These are phyloP conservation scores for Pterulicium gracile DNA, from an alignment of 1,284 basidiomycete species.

Conservation along the genomic window DNA sequence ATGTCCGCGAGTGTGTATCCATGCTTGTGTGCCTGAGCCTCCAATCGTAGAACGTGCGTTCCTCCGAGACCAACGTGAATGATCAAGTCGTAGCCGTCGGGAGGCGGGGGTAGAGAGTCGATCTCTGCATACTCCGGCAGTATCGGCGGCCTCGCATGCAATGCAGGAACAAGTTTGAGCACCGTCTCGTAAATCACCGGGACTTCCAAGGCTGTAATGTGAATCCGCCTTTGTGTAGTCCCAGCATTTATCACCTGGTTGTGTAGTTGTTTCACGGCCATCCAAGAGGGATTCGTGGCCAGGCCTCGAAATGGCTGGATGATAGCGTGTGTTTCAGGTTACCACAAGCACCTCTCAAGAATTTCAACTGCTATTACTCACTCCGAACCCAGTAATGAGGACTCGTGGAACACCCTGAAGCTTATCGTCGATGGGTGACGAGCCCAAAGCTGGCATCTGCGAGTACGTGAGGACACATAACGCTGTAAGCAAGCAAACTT, in stretches of 20 bases:
- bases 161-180: background rate
- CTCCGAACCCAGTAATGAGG: background rate
- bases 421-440: too few species aligned
- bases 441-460: too few species aligned
- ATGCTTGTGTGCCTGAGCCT: background rate
- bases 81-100: background rate
- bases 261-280: background rate
- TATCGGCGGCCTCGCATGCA: background rate
- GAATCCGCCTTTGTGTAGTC: background rate
- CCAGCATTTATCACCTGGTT: background rate
- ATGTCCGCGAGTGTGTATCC: background rate
- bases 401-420: too few species aligned
- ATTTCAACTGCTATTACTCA: background rate
- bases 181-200: background rate
- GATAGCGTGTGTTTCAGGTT: constrained; percentile 1
- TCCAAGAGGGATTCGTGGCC: background rate
- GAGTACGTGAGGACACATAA: background rate
- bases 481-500: background rate
- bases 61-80: background rate
- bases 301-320: background rate
- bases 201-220: background rate
- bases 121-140: background rate
- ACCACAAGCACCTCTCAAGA: background rate
- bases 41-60: background rate
- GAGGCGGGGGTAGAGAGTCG: background rate